A percentile compares a stretch with the other conserved stretches of the same genome.
Conservation (phyloP, 768 basidiomycete species). For the Pisolithus albus region DNA sequence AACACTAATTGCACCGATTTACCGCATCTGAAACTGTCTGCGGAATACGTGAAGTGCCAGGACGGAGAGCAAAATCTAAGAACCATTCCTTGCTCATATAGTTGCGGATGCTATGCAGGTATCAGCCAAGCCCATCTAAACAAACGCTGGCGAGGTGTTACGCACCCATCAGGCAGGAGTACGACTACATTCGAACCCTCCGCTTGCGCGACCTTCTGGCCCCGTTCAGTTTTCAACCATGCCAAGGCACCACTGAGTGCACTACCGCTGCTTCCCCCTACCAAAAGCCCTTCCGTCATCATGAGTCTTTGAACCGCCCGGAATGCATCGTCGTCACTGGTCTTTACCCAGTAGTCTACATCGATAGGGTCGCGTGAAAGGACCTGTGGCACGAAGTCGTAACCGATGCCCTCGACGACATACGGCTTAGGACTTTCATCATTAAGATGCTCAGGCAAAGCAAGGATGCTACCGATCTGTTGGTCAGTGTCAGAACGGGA, state of each 20-base stretch:
- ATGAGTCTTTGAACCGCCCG: constrained; percentile 68
- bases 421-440: constrained; percentile 46
- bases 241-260: constrained; percentile 68
- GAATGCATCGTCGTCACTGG: constrained; percentile 75
- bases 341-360: constrained; percentile 83
- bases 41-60: constrained; percentile 44
- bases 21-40: background rate
- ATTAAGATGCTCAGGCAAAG: constrained; percentile 62
- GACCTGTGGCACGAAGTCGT: constrained; percentile 88
- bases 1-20: too few species aligned
- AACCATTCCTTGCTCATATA: constrained; percentile 97
- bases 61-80: constrained; percentile 55
- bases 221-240: constrained; percentile 71
- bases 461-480: constrained; percentile 87
- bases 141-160: background rate
- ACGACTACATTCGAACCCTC: constrained; percentile 84
- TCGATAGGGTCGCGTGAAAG: constrained; percentile 54
- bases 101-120: constrained; percentile 63
- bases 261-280: constrained; percentile 92
- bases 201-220: constrained; percentile 53
- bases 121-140: background rate
- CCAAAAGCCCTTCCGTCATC: constrained; percentile 79
- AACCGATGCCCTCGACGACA: constrained; percentile 93
- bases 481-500: constrained; percentile 1
- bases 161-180: constrained; percentile 85